Conservation (phyloP, 495 filamentous ascomycete species). For the Penicillium psychrofluorescens region DNA sequence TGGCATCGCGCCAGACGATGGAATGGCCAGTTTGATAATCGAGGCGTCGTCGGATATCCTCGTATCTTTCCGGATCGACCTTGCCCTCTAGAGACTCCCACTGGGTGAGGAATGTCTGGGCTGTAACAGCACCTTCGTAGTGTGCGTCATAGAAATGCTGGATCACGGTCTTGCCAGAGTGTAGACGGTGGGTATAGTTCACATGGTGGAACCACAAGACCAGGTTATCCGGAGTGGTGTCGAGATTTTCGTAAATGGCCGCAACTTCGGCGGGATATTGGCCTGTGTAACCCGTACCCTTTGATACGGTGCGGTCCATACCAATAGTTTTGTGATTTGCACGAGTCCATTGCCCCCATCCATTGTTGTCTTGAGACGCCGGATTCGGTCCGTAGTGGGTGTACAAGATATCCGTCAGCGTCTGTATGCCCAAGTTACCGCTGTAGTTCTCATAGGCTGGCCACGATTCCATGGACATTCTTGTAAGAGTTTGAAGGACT, state of each 20-base stretch:
- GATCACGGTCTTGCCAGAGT: slow-evolving; percentile 62
- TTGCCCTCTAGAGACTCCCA: slow-evolving; percentile 50
- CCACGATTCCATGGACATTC: slow-evolving; percentile 64
- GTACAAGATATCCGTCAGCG: slow-evolving; percentile 59
- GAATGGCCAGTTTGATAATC: slow-evolving; percentile 63
- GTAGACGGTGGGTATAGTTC: slow-evolving; percentile 54
- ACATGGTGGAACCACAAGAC: slow-evolving; percentile 75
- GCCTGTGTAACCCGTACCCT: slow-evolving; percentile 57
- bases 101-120: slow-evolving; percentile 45
- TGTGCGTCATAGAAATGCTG: slow-evolving; percentile 72
- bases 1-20: slow-evolving; percentile 61
- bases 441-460: slow-evolving; percentile 64
- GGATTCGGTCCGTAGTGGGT: slow-evolving; percentile 64
- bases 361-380: slow-evolving; percentile 57
- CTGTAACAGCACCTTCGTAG: slow-evolving; percentile 53
- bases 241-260: slow-evolving; percentile 47
- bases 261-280: slow-evolving; percentile 60
- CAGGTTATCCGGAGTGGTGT: slow-evolving; percentile 61
- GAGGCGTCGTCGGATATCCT: slow-evolving; percentile 48
- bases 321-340: slow-evolving; percentile 52
- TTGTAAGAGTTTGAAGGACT: slow-evolving; percentile 51
- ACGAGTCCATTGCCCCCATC: slow-evolving; percentile 69
- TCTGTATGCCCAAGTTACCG: slow-evolving; percentile 65
- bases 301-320: slow-evolving; percentile 64
- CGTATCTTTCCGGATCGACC: slow-evolving; percentile 55